Evolutionary conservation across 345 rosid species (phyloP).

Genomic region (Aquilaria malaccensis): DNA sequence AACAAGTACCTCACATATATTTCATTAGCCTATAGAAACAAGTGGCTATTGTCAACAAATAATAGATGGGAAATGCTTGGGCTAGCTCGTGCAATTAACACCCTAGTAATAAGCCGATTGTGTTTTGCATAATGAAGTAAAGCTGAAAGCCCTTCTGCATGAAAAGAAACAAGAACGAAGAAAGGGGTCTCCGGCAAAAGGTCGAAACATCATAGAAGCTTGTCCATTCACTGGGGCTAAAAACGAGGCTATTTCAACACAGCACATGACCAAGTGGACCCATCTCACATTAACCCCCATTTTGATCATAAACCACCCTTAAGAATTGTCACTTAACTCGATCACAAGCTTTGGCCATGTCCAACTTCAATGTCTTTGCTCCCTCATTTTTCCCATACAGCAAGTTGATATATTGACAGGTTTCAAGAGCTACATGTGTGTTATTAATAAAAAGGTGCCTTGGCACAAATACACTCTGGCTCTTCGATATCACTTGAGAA

Average conservation of each 20-base stretch:
- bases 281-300: not conserved
- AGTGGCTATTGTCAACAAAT: not conserved
- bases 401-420: too few species aligned
- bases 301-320: not conserved
- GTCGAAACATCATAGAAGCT: not conserved
- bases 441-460: not conserved
- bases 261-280: not conserved
- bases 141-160: not conserved
- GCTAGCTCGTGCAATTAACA: not conserved
- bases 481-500: too few species aligned
- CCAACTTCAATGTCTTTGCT: not conserved
- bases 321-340: not conserved
- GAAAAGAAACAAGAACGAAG: not conserved
- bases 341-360: not conserved
- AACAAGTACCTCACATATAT: not conserved
- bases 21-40: not conserved
- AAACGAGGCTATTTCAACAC: not conserved
- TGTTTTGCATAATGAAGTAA: not conserved
- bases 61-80: not conserved
- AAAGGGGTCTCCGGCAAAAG: not conserved
- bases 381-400: not conserved
- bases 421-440: not conserved
- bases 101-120: not conserved
- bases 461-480: too few species aligned
- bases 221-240: not conserved